phyloP scores from a whole-genome alignment of 73 alveolate genomes.

The Paramecium bursaria region DNA sequence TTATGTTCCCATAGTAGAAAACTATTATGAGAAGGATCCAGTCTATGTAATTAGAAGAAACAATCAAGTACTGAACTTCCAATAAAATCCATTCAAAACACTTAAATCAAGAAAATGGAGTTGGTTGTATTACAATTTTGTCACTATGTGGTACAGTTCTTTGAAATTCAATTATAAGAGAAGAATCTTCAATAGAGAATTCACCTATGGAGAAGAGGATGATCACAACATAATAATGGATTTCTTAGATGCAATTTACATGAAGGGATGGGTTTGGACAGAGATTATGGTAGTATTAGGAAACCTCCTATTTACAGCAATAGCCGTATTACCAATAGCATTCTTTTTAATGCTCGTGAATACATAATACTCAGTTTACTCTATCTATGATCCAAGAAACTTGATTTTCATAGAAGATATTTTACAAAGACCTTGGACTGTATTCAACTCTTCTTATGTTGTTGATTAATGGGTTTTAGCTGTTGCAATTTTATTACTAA shows the following conservation, averaged over 20 bases:
- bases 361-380: conserved; percentile 31
- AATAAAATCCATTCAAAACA: conserved; percentile 46
- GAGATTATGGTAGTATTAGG: conserved; percentile 20
- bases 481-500: conserved; percentile 7
- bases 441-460: background rate
- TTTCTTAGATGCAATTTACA: conserved; percentile 37
- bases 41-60: conserved; percentile 33
- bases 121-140: conserved; percentile 6
- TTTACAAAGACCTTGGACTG: conserved; percentile 47
- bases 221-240: conserved; percentile 31
- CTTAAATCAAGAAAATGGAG: background rate
- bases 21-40: conserved; percentile 42
- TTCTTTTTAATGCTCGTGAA: background rate
- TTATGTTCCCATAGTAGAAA: conserved; percentile 25
- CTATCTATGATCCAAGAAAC: conserved; percentile 37
- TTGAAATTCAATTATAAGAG: conserved; percentile 19
- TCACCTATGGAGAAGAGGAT: background rate
- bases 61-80: background rate
- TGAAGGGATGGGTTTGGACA: conserved; percentile 39
- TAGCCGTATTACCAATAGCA: background rate
- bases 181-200: conserved; percentile 30
- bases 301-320: conserved; percentile 17
- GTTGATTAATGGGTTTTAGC: conserved; percentile 35
- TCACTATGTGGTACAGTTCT: background rate
- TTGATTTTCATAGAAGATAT: conserved; percentile 21